Evolutionary conservation across 108 stramenopile species (phyloP).

Genomic region (Craspedostauros australis): DNA sequence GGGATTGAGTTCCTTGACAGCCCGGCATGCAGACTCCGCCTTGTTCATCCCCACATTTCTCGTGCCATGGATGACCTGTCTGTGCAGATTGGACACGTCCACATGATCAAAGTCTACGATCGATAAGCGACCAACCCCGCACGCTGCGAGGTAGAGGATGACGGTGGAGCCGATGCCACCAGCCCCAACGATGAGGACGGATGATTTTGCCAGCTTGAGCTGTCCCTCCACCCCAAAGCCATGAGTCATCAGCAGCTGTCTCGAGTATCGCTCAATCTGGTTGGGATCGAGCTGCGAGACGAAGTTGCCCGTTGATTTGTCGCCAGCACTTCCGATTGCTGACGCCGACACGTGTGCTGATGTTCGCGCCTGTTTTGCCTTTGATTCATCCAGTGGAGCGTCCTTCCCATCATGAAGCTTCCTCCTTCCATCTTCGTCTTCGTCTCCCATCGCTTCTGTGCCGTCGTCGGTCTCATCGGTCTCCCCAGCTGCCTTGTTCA

Average conservation of each 20-base stretch:
- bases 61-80: slow-evolving; percentile 89
- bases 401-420: too few relatives aligned
- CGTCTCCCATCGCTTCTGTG: too few relatives aligned
- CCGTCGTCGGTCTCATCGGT: too few relatives aligned
- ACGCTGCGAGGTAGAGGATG: slow-evolving; percentile 71
- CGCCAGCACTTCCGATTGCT: too few relatives aligned
- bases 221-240: slow-evolving; percentile 85
- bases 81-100: slow-evolving; percentile 93
- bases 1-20: slow-evolving; percentile 64
- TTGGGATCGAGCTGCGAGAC: slow-evolving; percentile 11
- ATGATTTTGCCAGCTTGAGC: slow-evolving; percentile 49
- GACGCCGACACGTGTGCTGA: too few relatives aligned
- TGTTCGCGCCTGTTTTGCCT: too few relatives aligned
- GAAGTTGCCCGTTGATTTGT: too few relatives aligned
- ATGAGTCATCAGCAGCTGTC: slow-evolving; percentile 60
- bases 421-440: too few relatives aligned
- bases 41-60: slow-evolving; percentile 68
- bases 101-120: slow-evolving; percentile 94
- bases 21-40: slow-evolving; percentile 61
- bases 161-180: slow-evolving; percentile 85
- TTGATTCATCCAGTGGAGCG: too few relatives aligned
- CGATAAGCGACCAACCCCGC: slow-evolving; percentile 70
- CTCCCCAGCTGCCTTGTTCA: too few relatives aligned
- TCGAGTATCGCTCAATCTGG: slow-evolving; percentile 74
- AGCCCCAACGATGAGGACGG: slow-evolving; percentile 74